Base-by-base conservation (phyloP, 2,329 filamentous ascomycete genomes). In the Lecanosticta acicola region DNA sequence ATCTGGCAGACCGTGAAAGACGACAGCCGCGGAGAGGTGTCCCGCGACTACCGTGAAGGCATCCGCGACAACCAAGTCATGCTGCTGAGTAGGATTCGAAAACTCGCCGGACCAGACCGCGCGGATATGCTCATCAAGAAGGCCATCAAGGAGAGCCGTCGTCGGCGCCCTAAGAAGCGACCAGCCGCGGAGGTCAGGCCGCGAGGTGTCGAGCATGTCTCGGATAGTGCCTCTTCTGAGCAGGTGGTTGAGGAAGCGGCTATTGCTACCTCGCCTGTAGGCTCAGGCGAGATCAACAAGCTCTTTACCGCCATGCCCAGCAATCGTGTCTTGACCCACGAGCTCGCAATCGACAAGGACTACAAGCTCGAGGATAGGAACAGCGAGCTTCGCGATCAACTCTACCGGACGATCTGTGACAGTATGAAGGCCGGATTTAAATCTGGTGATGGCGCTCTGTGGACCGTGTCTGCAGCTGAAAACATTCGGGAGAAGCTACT, bases 1-100 rank as follows among this genome's bases (percentile, higher is more conserved):
- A 91, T 91, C 39, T 85, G 85, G 74, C 84, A 89, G 61, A 86
- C 84, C 2, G 85, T 93, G 62, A 89, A 88, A 64, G 82, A 88
- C 57, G 82, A 83, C 42, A 85, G 81, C 0, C 81, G 86, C 39
- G 81, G 84, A 32, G 79, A 81, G 13, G 85, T 88, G 2, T 79
- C 84, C 1, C 80, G 79, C 14, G 80, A 88, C n/a, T 91, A 90
- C 61, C 80, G 81, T 29, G 78, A 87, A 58, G 88, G 86, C 49
- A 89, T 91, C 53, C 79, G 85, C 46, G 83, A 89, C 54, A 90
- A 88, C 58, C 87, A 93, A 63, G 71, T 88, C 33, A 84, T 87
- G 68, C 71, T 91, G 14, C 80, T 91, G 60, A 85, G 87, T 40
- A 76, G 84, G 40, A 90, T 93, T 66, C 87, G 88, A 67, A 84